Conservation (phyloP, 148 eudicot genomes). For the Chenopodium berlandieri region DNA sequence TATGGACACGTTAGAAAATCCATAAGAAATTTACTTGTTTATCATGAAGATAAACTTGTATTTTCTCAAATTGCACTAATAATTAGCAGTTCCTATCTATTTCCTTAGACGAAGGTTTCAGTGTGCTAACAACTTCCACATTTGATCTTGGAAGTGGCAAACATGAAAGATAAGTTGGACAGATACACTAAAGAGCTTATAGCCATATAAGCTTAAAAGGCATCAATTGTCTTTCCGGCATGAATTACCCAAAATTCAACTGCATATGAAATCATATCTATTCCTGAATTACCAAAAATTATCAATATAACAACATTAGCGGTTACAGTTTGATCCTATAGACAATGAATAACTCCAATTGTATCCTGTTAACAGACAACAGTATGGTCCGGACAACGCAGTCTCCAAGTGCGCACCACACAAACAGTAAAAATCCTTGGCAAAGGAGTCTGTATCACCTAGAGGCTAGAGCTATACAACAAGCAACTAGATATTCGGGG, state of each 20-base stretch:
- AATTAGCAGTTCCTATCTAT: no score
- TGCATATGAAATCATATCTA: not conserved
- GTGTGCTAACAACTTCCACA: not conserved
- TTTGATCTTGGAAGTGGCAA: not conserved
- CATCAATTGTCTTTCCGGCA: not conserved
- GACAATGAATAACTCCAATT: not conserved
- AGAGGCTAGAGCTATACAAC: slow-evolving; percentile 14
- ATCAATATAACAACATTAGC: not conserved
- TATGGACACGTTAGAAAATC: no score
- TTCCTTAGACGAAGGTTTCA: not conserved
- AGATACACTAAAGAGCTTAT: not conserved
- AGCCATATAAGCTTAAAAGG: not conserved
- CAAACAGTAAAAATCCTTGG: not conserved
- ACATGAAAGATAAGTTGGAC: not conserved
- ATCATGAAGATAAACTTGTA: no score
- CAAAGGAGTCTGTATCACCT: slow-evolving; percentile 16
- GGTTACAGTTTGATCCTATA: slow-evolving; percentile 8
- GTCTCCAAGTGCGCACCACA: slow-evolving; percentile 1
- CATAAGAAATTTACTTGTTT: no score
- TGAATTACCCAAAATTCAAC: not conserved
- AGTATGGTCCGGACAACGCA: not conserved
- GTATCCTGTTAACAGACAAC: not conserved
- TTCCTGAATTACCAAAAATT: slow-evolving; percentile 1
- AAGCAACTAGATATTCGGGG: not conserved
- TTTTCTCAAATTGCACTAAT: no score